phyloP scores from a whole-genome alignment of 2,329 filamentous ascomycete genomes.

The Fusarium compactum region DNA sequence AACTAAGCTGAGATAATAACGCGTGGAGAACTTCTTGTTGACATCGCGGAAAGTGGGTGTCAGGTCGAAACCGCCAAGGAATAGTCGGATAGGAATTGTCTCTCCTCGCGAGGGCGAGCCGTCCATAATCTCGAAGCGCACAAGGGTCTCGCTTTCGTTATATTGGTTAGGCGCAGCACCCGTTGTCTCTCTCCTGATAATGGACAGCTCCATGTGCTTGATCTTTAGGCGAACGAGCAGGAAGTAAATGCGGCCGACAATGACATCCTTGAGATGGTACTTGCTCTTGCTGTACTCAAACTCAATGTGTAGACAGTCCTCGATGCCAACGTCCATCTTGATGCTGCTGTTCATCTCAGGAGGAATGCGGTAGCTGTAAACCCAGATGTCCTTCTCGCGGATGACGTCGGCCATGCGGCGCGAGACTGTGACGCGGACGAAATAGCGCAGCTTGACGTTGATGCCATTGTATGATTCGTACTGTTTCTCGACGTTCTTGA shows the following conservation, averaged over 20 bases:
- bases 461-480: slow-evolving; percentile 99
- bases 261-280: slow-evolving; percentile 99
- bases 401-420: slow-evolving; percentile 98
- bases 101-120: slow-evolving; percentile 94
- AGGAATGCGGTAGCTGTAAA: slow-evolving; percentile 97
- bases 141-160: slow-evolving; percentile 98
- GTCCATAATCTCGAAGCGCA: slow-evolving; percentile 99
- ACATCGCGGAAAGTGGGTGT: slow-evolving; percentile 99
- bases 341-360: slow-evolving; percentile 98
- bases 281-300: slow-evolving; percentile 99
- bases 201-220: slow-evolving; percentile 99
- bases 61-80: slow-evolving; percentile 96
- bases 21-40: slow-evolving; percentile 99
- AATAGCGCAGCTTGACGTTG: slow-evolving; percentile 99
- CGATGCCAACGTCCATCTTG: slow-evolving; percentile 99
- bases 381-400: slow-evolving; percentile 99
- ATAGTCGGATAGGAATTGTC: slow-evolving; percentile 96
- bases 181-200: slow-evolving; percentile 96
- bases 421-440: slow-evolving; percentile 95
- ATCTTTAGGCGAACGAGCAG: slow-evolving; percentile 97
- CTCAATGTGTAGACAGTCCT: slow-evolving; percentile 98
- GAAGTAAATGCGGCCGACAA: slow-evolving; percentile 98
- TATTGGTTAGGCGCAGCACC: slow-evolving; percentile 98
- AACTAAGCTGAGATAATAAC: slow-evolving; percentile 96
- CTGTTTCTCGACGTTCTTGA: slow-evolving; percentile 99